These are phyloP conservation scores for Mariannaea sp. DNA, from an alignment of 2,329 filamentous ascomycete species.

Conservation along the genomic window DNA sequence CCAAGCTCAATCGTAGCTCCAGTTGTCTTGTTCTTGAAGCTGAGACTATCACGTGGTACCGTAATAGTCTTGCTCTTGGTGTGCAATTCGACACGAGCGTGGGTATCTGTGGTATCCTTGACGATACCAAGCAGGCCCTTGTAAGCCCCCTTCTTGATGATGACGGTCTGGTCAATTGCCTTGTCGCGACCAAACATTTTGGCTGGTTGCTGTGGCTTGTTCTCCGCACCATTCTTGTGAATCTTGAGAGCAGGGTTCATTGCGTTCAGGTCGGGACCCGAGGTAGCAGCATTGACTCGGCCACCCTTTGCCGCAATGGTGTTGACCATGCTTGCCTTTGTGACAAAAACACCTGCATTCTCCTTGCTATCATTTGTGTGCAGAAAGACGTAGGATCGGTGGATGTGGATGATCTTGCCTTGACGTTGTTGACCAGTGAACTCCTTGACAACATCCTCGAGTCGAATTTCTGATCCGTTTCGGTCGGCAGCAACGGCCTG, in stretches of 20 bases:
- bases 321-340: slow-evolving; percentile 80
- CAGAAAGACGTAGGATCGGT: slow-evolving; percentile 89
- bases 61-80: slow-evolving; percentile 92
- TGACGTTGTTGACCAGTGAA: slow-evolving; percentile 81
- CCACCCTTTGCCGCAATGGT: slow-evolving; percentile 95
- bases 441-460: slow-evolving; percentile 92
- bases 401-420: slow-evolving; percentile 91
- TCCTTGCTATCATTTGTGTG: slow-evolving; percentile 84
- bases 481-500: slow-evolving; percentile 89
- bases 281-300: slow-evolving; percentile 63
- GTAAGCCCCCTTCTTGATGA: slow-evolving; percentile 82
- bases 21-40: slow-evolving; percentile 82
- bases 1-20: slow-evolving; percentile 78
- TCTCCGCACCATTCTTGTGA: slow-evolving; percentile 61
- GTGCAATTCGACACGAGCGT: slow-evolving; percentile 89
- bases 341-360: slow-evolving; percentile 88
- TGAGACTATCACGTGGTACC: slow-evolving; percentile 79
- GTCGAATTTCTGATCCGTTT: slow-evolving; percentile 88
- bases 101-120: slow-evolving; percentile 86
- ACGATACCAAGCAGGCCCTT: slow-evolving; percentile 95
- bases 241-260: slow-evolving; percentile 92
- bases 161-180: slow-evolving; percentile 88
- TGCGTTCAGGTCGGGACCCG: slow-evolving; percentile 79
- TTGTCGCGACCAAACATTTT: slow-evolving; percentile 80
- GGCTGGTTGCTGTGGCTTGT: slow-evolving; percentile 64